A percentile compares a stretch with the other conserved stretches of the same genome.
phyloP scores from a whole-genome alignment of 371 early-diverging fungal species.

The Blakeslea trispora region DNA sequence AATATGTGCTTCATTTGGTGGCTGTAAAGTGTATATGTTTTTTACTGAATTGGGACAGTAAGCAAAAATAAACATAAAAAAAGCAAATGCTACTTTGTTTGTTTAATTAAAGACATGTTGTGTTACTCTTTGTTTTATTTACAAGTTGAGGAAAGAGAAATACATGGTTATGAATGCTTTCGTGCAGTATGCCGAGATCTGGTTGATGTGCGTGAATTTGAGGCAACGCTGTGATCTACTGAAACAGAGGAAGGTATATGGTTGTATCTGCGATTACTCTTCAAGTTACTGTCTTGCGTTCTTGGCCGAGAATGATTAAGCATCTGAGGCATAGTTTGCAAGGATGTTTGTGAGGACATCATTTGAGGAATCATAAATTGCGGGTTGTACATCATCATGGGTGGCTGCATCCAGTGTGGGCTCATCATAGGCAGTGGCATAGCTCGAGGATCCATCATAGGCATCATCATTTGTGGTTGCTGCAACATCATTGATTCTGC shows the following conservation, averaged over 20 bases:
- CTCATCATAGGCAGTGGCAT: slow-evolving; percentile 34
- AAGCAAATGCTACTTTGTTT: too few species aligned
- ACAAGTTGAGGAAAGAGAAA: too few species aligned
- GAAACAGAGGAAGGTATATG: neutral
- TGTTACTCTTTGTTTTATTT: too few species aligned
- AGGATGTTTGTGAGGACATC: neutral
- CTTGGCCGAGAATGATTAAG: too few species aligned
- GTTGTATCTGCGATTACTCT: neutral
- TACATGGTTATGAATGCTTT: too few species aligned
- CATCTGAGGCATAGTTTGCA: neutral
- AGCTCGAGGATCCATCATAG: slow-evolving; percentile 41
- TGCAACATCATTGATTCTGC: slow-evolving; percentile 19
- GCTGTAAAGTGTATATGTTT: too few species aligned
- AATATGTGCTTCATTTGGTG: too few species aligned
- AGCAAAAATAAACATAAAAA: too few species aligned
- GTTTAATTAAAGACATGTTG: too few species aligned
- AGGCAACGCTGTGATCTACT: neutral
- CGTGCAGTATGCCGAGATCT: neutral
- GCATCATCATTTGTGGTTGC: slow-evolving; percentile 34
- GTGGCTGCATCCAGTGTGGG: slow-evolving; percentile 28
- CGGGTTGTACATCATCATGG: slow-evolving; percentile 16
- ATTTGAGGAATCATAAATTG: slow-evolving; percentile 5
- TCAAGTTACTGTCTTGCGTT: neutral
- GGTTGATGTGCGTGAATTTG: neutral
- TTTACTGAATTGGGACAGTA: too few species aligned